Percentiles rank a stretch among this genome's conserved stretches.
Evolutionary conservation across 2,329 filamentous ascomycete species (phyloP).

Genomic region (Colletotrichum incanum): DNA sequence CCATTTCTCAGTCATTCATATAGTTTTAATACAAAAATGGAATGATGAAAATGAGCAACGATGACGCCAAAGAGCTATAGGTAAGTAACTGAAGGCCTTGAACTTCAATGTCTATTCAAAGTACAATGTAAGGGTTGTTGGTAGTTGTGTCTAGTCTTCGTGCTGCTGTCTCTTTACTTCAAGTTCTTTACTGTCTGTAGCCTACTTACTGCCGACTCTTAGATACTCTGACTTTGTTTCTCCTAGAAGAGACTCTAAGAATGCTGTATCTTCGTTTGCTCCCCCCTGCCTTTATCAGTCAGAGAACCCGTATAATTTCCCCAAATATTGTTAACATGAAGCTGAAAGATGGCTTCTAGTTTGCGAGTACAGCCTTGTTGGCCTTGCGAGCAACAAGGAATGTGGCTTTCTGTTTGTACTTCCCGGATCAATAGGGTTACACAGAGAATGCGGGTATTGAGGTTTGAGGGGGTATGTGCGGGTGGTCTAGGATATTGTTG

Average conservation of each 20-base stretch:
- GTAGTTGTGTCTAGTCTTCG: neutral
- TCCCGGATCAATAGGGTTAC: no score
- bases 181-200: neutral
- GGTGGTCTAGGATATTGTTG: no score
- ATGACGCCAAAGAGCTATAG: neutral
- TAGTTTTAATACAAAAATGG: neutral
- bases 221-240: neutral
- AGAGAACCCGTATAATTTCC: neutral
- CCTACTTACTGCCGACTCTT: neutral
- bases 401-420: no score
- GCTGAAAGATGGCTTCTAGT: no score
- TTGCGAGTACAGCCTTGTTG: no score
- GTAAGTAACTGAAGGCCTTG: neutral
- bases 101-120: neutral
- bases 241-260: neutral
- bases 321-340: no score
- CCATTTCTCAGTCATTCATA: neutral
- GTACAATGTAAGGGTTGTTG: neutral
- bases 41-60: neutral
- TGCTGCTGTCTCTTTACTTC: neutral
- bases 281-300: neutral
- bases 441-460: no score
- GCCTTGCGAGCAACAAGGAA: no score
- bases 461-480: no score
- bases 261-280: neutral